A percentile compares a stretch with the other conserved stretches of the same genome.
Conservation (phyloP, 1,284 basidiomycete genomes). For the Sanghuangporus sanghuang region DNA sequence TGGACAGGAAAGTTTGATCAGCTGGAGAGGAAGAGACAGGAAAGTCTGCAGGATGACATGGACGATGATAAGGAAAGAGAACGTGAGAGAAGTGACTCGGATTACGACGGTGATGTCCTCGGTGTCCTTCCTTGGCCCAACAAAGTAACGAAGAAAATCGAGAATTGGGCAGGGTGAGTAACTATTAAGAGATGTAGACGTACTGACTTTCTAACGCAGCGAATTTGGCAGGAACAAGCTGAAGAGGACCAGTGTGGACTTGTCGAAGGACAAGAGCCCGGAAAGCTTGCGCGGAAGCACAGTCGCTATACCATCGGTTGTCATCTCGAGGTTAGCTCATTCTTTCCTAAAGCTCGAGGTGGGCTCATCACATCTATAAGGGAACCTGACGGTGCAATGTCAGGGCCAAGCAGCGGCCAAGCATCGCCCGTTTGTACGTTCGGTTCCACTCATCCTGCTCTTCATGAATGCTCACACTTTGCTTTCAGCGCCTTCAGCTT, state of each 20-base stretch:
- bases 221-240: constrained; percentile 20
- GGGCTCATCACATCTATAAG: constrained; percentile 19
- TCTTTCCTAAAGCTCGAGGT: background rate
- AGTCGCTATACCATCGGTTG: constrained; percentile 27
- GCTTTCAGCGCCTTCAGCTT: constrained; percentile 10
- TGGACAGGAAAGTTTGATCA: constrained; percentile 35
- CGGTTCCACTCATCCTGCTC: background rate
- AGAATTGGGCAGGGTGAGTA: constrained; percentile 63
- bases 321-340: constrained; percentile 31
- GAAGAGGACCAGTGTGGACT: constrained; percentile 35
- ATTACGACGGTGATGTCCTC: constrained; percentile 25
- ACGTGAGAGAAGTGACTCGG: constrained; percentile 31
- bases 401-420: constrained; percentile 62
- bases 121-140: constrained; percentile 44
- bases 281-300: constrained; percentile 21
- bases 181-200: background rate
- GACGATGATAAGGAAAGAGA: constrained; percentile 33
- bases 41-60: constrained; percentile 30
- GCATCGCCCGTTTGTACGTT: constrained; percentile 60
- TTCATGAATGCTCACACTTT: background rate
- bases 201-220: constrained; percentile 21
- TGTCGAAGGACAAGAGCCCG: constrained; percentile 23
- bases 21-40: constrained; percentile 29
- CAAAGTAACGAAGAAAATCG: constrained; percentile 62
- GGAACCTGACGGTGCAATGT: constrained; percentile 45